Base-by-base conservation (phyloP, 1,139 yeast species). In the Maudiozyma humilis region DNA sequence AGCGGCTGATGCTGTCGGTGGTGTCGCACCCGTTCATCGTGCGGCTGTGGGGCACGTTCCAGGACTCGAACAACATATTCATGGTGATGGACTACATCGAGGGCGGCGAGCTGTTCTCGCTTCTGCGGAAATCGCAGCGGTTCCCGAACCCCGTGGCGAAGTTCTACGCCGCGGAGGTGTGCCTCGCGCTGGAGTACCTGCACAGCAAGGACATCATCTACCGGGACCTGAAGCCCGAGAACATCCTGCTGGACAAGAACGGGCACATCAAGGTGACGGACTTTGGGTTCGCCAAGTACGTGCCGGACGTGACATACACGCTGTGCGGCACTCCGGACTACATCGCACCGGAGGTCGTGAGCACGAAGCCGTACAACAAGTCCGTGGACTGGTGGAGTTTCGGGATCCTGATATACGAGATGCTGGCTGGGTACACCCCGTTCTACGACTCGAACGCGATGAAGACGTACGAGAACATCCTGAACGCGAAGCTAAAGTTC, bases 361-460 rank as follows among this genome's bases (percentile, higher is more conserved):
- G 96, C 36, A 84, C 96, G 13, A 88, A 88, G 63, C 96, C 97
- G 2, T 91, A 91, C 69, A 89, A 89, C 68, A 89, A 89, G 66
- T 82, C 95, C 13, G 96, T 91, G 30, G 97, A 91, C 66, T 91
- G 97, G 97, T 91, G 97, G 97, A 85, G 95, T 4, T 78, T 89
- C 55, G 97, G 97, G 13, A 86, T 89, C 41, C 73, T 89, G 51
- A 87, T 89, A 37, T 89, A 82, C 64, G 97, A 89, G 68, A 89
- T 89, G 96, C 73, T 91, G 52, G 86, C 96, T 1, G 98, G 98
- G 15, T 87, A 85, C 67, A 91, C 98, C 2, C 98, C 98, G 16
- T 91, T 91, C 64, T 91, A 86, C 66, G 96, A 89, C 63, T 86
- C 89, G 34, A 84, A 95, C 23, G 96, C 96, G 47, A 88, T 91